Evolutionary conservation across 306 rosid species (phyloP).

Genomic region (Sicyos edulis): DNA sequence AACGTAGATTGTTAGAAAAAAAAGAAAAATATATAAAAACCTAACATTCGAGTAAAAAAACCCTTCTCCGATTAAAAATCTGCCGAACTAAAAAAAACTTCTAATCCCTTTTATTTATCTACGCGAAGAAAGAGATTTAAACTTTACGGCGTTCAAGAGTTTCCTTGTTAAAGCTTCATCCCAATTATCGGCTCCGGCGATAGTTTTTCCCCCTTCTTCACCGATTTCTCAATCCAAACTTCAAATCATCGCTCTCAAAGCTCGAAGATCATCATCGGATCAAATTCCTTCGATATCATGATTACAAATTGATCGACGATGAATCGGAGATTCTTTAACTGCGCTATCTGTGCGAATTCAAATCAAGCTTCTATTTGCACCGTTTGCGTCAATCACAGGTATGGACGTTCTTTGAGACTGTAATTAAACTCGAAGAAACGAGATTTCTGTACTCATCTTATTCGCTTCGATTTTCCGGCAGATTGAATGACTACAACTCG

Average conservation of each 20-base stretch:
- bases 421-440: background rate
- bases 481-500: conserved; percentile 53
- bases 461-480: conserved; percentile 25
- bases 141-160: background rate
- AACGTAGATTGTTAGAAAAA: no score
- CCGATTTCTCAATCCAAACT: background rate
- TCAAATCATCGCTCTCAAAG: background rate
- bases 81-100: no score
- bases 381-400: conserved; percentile 82
- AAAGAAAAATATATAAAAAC: no score
- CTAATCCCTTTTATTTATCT: no score
- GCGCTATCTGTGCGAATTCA: conserved; percentile 72
- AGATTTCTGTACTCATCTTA: background rate
- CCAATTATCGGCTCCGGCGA: conserved; percentile 8
- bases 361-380: conserved; percentile 70
- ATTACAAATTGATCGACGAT: conserved; percentile 33
- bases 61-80: no score
- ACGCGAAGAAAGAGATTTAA: background rate
- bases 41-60: no score
- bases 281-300: background rate
- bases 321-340: conserved; percentile 45
- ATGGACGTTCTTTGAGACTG: background rate
- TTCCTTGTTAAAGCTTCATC: background rate
- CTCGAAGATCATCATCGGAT: background rate
- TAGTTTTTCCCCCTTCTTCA: background rate